A percentile compares a stretch with the other conserved stretches of the same genome.
Evolutionary conservation across 1,139 yeast species (phyloP).

Genomic region (Yamadazyma blattariae): DNA sequence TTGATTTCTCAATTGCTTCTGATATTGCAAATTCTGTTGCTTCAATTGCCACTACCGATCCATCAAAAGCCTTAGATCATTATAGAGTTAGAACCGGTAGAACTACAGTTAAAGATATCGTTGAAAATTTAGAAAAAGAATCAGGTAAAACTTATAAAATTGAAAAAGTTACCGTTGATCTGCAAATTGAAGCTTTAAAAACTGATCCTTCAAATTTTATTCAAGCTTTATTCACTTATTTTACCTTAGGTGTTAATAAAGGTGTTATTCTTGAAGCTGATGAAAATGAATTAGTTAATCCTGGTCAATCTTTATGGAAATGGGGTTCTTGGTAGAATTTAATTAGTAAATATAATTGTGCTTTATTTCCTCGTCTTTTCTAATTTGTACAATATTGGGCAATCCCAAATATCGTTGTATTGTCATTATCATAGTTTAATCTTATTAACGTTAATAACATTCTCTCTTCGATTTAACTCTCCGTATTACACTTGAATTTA

Average conservation of each 20-base stretch:
- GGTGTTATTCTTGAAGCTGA: slow-evolving; percentile 32
- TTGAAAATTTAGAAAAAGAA: slow-evolving; percentile 37
- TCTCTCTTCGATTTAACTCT: too few relatives aligned
- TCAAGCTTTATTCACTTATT: slow-evolving; percentile 1
- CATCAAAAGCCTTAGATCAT: slow-evolving; percentile 43
- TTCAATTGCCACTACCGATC: slow-evolving; percentile 35
- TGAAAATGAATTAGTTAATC: slow-evolving; percentile 54
- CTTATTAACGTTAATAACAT: too few relatives aligned
- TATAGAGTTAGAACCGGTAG: slow-evolving; percentile 43
- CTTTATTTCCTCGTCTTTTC: too few relatives aligned
- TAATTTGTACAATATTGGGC: too few relatives aligned
- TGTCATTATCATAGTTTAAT: too few relatives aligned
- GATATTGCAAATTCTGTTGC: slow-evolving; percentile 53
- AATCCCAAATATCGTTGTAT: too few relatives aligned
- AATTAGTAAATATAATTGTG: too few relatives aligned
- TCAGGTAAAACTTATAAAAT: slow-evolving; percentile 33
- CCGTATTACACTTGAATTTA: too few relatives aligned
- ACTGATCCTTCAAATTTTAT: not conserved
- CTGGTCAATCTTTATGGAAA: slow-evolving; percentile 49
- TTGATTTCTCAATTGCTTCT: slow-evolving; percentile 30
- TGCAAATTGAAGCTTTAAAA: not conserved
- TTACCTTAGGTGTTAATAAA: slow-evolving; percentile 30
- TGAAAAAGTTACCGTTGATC: not conserved
- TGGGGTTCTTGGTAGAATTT: slow-evolving; percentile 29
- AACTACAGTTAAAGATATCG: slow-evolving; percentile 36